Conservation (phyloP, 345 rosid species). For the Gossypium raimondii region DNA sequence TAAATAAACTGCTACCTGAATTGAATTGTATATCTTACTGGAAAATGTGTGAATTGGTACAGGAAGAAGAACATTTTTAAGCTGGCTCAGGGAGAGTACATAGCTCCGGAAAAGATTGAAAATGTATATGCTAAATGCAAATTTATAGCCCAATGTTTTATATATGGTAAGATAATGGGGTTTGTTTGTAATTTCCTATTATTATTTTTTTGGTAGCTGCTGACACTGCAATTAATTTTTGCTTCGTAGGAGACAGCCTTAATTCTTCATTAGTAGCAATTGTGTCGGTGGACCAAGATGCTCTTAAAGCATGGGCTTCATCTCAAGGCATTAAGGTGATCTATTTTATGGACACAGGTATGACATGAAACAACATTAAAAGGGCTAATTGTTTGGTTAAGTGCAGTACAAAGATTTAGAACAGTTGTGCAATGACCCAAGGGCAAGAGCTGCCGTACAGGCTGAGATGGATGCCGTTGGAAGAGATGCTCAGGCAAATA, state of each 20-base stretch:
- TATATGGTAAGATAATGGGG: constrained; percentile 51
- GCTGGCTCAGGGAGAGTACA: constrained; percentile 98
- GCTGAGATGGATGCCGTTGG: constrained; percentile 82
- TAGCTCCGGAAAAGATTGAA: constrained; percentile 98
- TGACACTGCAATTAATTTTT: constrained; percentile 13
- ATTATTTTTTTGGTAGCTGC: constrained; percentile 1
- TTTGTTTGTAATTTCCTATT: neutral
- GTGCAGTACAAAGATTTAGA: constrained; percentile 53
- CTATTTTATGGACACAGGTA: neutral
- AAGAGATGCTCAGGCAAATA: constrained; percentile 74
- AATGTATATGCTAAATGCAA: constrained; percentile 89
- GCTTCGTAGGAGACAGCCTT: constrained; percentile 77
- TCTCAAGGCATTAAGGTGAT: constrained; percentile 79
- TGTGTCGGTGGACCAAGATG: constrained; percentile 82
- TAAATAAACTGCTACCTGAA: too few relatives aligned
- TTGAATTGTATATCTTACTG: neutral
- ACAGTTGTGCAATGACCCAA: constrained; percentile 70
- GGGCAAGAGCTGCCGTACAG: constrained; percentile 62
- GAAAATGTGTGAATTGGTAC: constrained; percentile 17
- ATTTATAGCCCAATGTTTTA: constrained; percentile 74
- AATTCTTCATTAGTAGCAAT: constrained; percentile 82
- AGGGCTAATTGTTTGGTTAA: neutral
- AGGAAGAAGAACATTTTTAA: constrained; percentile 99
- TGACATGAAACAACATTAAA: neutral
- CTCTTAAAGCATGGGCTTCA: constrained; percentile 71